Percentiles rank a stretch among this genome's conserved stretches.
Evolutionary conservation across 2,329 filamentous ascomycete species (phyloP).

Genomic region (Chaetomiaceae sp.): DNA sequence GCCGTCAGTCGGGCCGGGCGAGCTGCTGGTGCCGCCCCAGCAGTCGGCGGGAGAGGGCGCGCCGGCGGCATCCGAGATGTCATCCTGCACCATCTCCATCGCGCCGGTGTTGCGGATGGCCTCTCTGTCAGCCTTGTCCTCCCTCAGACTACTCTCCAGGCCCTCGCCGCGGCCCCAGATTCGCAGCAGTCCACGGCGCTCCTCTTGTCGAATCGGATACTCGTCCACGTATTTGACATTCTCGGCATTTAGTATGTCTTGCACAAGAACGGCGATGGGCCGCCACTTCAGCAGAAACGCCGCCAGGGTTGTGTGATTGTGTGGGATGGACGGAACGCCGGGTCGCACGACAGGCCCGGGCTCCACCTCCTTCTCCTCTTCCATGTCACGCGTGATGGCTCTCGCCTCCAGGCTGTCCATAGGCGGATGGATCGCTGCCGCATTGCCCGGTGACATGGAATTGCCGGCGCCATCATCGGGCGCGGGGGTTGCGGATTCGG

Average conservation of each 20-base stretch:
- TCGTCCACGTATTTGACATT: conserved; percentile 54
- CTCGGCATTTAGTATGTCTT: conserved; percentile 39
- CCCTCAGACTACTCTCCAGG: conserved; percentile 47
- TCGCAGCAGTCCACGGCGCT: conserved; percentile 65
- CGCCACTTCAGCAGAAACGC: conserved; percentile 72
- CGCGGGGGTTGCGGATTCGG: conserved; percentile 12
- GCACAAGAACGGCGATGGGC: conserved; percentile 60
- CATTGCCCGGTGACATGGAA: conserved; percentile 27
- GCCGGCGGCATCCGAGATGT: conserved; percentile 44
- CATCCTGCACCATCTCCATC: conserved; percentile 34
- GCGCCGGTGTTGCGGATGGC: conserved; percentile 31
- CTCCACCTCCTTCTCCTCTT: conserved; percentile 46
- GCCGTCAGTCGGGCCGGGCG: conserved; percentile 36
- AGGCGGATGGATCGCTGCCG: conserved; percentile 13
- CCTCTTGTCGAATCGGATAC: conserved; percentile 72
- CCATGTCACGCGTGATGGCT: conserved; percentile 32
- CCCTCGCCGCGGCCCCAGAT: conserved; percentile 77
- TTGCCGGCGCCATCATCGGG: conserved; percentile 21
- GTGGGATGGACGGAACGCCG: conserved; percentile 65
- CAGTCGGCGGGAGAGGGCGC: conserved; percentile 48
- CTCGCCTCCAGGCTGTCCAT: conserved; percentile 27
- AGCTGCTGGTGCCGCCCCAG: conserved; percentile 53
- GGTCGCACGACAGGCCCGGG: conserved; percentile 47
- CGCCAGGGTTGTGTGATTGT: conserved; percentile 85
- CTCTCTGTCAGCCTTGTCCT: conserved; percentile 32